These are phyloP conservation scores for Trifolium fragiferum DNA, from an alignment of 306 rosid genomes.

Conservation along the genomic window DNA sequence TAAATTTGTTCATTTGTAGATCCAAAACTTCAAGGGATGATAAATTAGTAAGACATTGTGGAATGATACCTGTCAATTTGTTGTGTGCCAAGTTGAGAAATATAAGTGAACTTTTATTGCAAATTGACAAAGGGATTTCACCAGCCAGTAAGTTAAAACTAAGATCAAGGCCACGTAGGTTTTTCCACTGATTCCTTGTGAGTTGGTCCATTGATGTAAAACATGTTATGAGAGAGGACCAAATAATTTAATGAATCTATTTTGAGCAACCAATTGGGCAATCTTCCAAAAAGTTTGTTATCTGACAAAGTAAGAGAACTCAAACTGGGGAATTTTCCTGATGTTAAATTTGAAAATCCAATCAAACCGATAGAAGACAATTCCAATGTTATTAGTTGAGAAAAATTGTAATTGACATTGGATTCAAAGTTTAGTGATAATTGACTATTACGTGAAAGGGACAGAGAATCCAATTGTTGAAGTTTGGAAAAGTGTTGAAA, in stretches of 20 bases:
- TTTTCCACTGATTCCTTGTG: neutral
- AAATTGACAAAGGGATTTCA: neutral
- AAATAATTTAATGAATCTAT: neutral
- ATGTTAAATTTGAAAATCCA: neutral
- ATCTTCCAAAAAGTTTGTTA: neutral
- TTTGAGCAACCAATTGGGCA: constrained; percentile 6
- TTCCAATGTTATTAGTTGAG: neutral
- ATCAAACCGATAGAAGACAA: neutral
- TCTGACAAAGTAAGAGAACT: neutral
- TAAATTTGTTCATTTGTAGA: constrained; percentile 38
- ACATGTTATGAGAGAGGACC: constrained; percentile 26
- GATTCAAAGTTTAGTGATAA: neutral
- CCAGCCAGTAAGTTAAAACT: constrained; percentile 29
- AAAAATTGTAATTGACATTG: constrained; percentile 2
- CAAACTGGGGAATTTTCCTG: neutral
- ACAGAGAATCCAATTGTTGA: neutral
- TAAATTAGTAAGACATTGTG: constrained; percentile 38
- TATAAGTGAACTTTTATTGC: neutral
- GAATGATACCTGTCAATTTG: constrained; percentile 27
- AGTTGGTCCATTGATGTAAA: constrained; percentile 9
- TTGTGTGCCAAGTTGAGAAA: constrained; percentile 9
- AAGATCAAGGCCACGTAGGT: neutral
- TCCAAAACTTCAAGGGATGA: constrained; percentile 28
- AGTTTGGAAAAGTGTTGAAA: neutral
- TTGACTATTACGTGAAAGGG: neutral